Evolutionary conservation across 495 filamentous ascomycete genomes (phyloP), one percentile per base, ranked within the genome.

Genomic region (Pseudoneurospora amorphoporcata): DNA sequence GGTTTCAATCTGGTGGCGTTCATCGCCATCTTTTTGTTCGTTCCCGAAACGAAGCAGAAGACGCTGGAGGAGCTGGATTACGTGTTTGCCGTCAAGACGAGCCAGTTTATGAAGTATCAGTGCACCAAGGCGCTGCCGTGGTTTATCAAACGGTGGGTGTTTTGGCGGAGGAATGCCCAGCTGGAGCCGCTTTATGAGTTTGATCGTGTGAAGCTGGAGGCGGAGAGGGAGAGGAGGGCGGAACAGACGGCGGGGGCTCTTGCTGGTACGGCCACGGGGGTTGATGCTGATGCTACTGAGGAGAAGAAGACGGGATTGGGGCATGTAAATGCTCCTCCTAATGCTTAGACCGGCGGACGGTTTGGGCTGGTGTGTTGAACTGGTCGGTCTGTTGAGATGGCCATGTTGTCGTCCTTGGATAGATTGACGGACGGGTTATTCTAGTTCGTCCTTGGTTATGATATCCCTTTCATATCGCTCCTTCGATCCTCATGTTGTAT

Each of bases 61-160:
- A 89, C 88, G 4, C 83, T 91, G 12, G 92, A 96, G 80, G 93
- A 96, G 78, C 84, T 96, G 43, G 92, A 96, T 81, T 93, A 94
- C 77, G 88, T 96, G 71, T 96, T 93, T 73, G 91, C 88, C 8
- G 90, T 93, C 14, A 90, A 90, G 0, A 90, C 87, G 35, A 76
- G 85, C 58, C 84, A 84, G 42, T 91, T 92, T 77, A 87, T 86
- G 77, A 73, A 73, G 40, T 92, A 93, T 77, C 91, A 95, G 81
- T 39, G 88, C 39, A 86, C 78, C 70, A 84, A 88, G 73, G 88
- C 83, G 4, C 81, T 92, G n/a, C 86, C 86, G 1, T 95, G 86
- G 82, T 94, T 88, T 86, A 76, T 92, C 78, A 90, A 89, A 78
- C 84, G 88, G 39, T 92, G 88, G 72, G 80, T 95, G 41, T 80